These are phyloP conservation scores for Warburgia ugandensis DNA, from an alignment of 164 flowering plant species.

Conservation along the genomic window DNA sequence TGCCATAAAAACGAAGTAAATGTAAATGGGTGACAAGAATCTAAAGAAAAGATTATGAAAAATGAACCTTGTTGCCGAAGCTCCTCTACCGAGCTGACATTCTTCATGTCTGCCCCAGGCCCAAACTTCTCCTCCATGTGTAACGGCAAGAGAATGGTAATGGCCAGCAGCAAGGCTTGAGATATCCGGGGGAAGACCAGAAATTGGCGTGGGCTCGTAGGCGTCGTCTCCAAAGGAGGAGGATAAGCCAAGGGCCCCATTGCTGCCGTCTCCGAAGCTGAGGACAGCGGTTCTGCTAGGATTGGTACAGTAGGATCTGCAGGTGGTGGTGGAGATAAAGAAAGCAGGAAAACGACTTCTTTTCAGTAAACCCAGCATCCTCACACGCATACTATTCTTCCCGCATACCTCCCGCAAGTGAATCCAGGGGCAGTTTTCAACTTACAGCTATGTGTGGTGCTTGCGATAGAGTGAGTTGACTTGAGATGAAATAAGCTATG, in stretches of 20 bases:
- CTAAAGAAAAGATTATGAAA: too few species aligned
- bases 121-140: slow-evolving; percentile 66
- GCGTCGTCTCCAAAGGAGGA: slow-evolving; percentile 51
- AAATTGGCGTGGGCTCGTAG: slow-evolving; percentile 67
- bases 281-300: slow-evolving; percentile 20
- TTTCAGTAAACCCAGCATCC: too few species aligned
- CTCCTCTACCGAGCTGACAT: slow-evolving; percentile 69
- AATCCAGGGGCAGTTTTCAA: too few species aligned
- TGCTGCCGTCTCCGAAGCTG: slow-evolving; percentile 93
- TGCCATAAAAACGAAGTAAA: neutral
- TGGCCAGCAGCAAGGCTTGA: slow-evolving; percentile 64
- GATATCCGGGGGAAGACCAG: slow-evolving; percentile 58
- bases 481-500: too few species aligned
- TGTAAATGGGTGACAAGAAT: neutral
- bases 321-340: too few species aligned
- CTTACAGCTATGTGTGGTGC: too few species aligned
- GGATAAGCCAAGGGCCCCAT: slow-evolving; percentile 76
- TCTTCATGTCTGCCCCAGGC: slow-evolving; percentile 92
- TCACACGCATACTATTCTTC: too few species aligned
- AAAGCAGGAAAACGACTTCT: too few species aligned
- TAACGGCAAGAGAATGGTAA: slow-evolving; percentile 90
- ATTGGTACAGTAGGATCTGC: too few species aligned
- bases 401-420: too few species aligned
- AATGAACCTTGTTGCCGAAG: slow-evolving; percentile 36
- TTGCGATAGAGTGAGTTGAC: too few species aligned